Evolutionary conservation across 2,329 filamentous ascomycete species (phyloP), one percentile per base, ranked within the genome.

Genomic region (Botrytis paeoniae): DNA sequence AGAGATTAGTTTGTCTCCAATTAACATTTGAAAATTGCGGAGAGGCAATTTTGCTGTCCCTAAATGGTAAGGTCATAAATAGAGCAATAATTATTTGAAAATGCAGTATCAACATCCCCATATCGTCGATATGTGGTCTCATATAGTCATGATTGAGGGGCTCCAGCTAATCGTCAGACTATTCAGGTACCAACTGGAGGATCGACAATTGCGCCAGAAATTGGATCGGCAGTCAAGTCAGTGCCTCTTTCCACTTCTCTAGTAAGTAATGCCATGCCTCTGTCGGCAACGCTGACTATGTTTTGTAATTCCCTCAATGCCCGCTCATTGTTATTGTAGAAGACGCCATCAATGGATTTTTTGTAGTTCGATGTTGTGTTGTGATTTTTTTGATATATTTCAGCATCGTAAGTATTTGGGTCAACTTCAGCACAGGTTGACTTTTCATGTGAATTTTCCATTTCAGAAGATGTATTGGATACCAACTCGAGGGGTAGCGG

Each of bases 351-450:
- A 18, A 81, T 79, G 57, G 75, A 78, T 3, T 75, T 73, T 65
- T 80, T 80, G 70, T 75, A 80, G 18, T 76, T 73, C 2, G 79
- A 80, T 2, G 79, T 80, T 9, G 77, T 77, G 57, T 81, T 81
- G n/a, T 78, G 75, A 39, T 64, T 69, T 25, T 66, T 64, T 65
- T 81, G 80, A 69, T 75, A 80, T 4, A 76, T 75, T 59, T 81
- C 78, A 6, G 77, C 77, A 65, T 80, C 80, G 64, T 79, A 81
- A 22, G 75, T 73, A 39, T 70, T 62, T 8, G 37, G 69, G 12
- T 45, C 57, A 22, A 62, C 18, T n/a, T 37, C 22, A 59, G 22
- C 16, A 59, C 51, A 59, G 71, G 29, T 59, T 51, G 39, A 14
- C 9, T 69, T 51, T 20, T 20, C 45, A 43, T 43, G n/a, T 43